Evolutionary conservation across 352 stramenopile genomes (phyloP).

Genomic region (Hyaloperonospora arabidopsidis): DNA sequence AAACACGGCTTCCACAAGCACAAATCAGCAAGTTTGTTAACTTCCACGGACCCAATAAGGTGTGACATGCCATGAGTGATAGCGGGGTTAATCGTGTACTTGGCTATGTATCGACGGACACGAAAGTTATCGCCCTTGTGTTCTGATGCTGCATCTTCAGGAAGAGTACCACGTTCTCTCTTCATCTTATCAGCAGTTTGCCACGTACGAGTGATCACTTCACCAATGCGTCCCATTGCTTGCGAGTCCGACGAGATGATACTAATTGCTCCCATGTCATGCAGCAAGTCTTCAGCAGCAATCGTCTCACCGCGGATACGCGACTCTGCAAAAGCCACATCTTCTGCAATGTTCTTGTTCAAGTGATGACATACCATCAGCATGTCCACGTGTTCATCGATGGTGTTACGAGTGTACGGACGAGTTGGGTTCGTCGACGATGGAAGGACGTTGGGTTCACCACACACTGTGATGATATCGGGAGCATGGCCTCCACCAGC

Average conservation of each 20-base stretch:
- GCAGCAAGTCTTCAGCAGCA: constrained; percentile 93
- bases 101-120: constrained; percentile 93
- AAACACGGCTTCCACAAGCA: constrained; percentile 92
- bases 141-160: constrained; percentile 63
- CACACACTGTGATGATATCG: constrained; percentile 96
- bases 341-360: constrained; percentile 92
- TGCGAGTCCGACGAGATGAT: constrained; percentile 96
- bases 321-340: constrained; percentile 96
- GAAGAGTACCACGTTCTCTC: constrained; percentile 80
- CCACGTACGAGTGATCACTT: constrained; percentile 96
- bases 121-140: constrained; percentile 90
- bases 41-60: constrained; percentile 91
- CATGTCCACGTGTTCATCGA: constrained; percentile 98
- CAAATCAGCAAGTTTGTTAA: constrained; percentile 91
- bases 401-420: constrained; percentile 95
- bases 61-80: constrained; percentile 96
- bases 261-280: constrained; percentile 95
- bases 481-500: constrained; percentile 90
- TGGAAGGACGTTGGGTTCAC: constrained; percentile 89
- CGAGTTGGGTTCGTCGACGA: constrained; percentile 95
- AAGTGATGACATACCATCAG: constrained; percentile 98
- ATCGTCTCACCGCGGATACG: constrained; percentile 96
- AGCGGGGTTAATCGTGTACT: constrained; percentile 98
- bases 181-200: constrained; percentile 99
- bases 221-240: constrained; percentile 94